phyloP scores from a whole-genome alignment of 208 protist species.

The Lotmaria passim region DNA sequence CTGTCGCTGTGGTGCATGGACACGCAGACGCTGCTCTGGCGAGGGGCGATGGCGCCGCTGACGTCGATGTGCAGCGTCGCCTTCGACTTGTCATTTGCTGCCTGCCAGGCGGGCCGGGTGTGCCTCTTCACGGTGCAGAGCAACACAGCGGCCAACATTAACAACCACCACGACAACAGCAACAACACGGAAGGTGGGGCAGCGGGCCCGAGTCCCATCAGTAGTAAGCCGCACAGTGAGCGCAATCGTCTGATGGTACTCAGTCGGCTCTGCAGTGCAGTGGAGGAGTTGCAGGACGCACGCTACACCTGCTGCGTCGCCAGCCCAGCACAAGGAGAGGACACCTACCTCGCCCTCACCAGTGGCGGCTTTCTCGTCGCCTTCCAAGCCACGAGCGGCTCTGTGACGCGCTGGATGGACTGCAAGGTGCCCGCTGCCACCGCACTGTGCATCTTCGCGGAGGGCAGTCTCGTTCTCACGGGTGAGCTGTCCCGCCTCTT shows the following conservation, averaged over 20 bases:
- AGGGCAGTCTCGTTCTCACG: conserved; percentile 55
- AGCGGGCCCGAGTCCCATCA: background rate
- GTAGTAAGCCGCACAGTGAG: conserved; percentile 5
- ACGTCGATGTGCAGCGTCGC: conserved; percentile 55
- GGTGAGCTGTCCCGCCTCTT: conserved; percentile 76
- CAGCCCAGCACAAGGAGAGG: conserved; percentile 21
- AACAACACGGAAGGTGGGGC: background rate
- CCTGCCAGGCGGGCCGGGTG: conserved; percentile 48
- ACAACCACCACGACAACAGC: background rate
- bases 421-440: conserved; percentile 72
- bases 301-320: conserved; percentile 59
- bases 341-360: conserved; percentile 61
- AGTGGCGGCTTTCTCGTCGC: conserved; percentile 65
- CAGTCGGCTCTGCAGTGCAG: conserved; percentile 58
- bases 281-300: conserved; percentile 62
- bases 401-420: conserved; percentile 87
- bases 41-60: conserved; percentile 65
- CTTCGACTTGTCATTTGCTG: conserved; percentile 53
- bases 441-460: conserved; percentile 28
- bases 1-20: conserved; percentile 70
- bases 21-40: conserved; percentile 59
- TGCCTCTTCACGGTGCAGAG: conserved; percentile 49
- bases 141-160: background rate
- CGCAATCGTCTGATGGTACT: conserved; percentile 47
- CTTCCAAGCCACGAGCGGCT: conserved; percentile 60